A percentile compares a stretch with the other conserved stretches of the same genome.
Conservation (phyloP, 192 early-diverging fungal genomes). For the Haplosporangium gracile region DNA sequence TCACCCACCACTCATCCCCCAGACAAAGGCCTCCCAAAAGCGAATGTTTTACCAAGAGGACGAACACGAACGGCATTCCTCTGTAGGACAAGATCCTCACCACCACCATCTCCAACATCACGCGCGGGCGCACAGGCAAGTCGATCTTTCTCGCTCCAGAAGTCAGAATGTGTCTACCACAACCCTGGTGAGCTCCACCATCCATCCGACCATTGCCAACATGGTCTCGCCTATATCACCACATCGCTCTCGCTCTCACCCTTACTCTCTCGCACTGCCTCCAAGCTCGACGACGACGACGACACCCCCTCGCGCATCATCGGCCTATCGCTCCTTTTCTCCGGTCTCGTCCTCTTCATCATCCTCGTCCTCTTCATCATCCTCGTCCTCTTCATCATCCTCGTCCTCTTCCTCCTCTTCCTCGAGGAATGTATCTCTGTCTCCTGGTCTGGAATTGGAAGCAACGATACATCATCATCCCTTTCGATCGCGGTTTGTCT, state of each 20-base stretch:
- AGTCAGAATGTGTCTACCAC: neutral
- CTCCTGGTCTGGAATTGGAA: conserved; percentile 28
- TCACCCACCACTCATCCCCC: neutral
- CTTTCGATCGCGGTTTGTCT: neutral
- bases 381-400: neutral
- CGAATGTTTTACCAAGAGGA: neutral
- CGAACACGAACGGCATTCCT: neutral
- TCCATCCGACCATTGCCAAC: conserved; percentile 36
- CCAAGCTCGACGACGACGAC: neutral
- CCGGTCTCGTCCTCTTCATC: conserved; percentile 17
- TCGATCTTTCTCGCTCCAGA: neutral
- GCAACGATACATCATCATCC: neutral
- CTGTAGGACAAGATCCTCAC: neutral
- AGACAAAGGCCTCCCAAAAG: neutral
- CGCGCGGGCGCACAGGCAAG: neutral
- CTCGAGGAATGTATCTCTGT: conserved; percentile 23
- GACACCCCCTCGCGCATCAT: neutral
- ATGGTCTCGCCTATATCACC: conserved; percentile 22
- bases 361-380: no score
- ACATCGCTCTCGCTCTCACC: neutral
- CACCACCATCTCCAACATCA: neutral
- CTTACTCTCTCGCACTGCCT: conserved; percentile 8
- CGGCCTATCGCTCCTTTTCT: conserved; percentile 15
- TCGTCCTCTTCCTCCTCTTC: conserved; percentile 15
- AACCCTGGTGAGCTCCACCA: conserved; percentile 4